Percentiles rank a stretch among this genome's conserved stretches.
phyloP scores from a whole-genome alignment of 1,139 yeast genomes.

The Candida sojae region DNA sequence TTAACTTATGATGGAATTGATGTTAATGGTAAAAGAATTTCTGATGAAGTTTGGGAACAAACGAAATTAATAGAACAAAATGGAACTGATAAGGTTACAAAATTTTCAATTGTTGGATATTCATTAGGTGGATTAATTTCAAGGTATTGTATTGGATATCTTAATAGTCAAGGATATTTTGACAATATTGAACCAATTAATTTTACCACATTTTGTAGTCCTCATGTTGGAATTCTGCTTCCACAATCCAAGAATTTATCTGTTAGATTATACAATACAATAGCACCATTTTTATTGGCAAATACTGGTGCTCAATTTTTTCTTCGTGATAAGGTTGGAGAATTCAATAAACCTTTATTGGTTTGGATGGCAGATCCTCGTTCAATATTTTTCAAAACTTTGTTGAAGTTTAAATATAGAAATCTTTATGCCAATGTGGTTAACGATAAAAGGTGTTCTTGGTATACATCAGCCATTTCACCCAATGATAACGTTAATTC shows the following conservation, averaged over 20 bases:
- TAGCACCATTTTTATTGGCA: conserved; percentile 66
- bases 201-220: conserved; percentile 76
- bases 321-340: conserved; percentile 28
- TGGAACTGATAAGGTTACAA: conserved; percentile 36
- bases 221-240: conserved; percentile 77
- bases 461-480: conserved; percentile 79
- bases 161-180: conserved; percentile 57
- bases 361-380: conserved; percentile 63
- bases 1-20: conserved; percentile 86
- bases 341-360: conserved; percentile 48
- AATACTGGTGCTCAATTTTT: conserved; percentile 75
- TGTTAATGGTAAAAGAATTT: conserved; percentile 76
- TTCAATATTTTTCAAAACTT: conserved; percentile 60
- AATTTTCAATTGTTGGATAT: conserved; percentile 74
- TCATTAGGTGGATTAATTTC: conserved; percentile 82
- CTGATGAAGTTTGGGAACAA: conserved; percentile 61
- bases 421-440: conserved; percentile 72
- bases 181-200: conserved; percentile 51
- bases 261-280: conserved; percentile 53
- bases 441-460: conserved; percentile 77
- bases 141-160: conserved; percentile 73
- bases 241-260: conserved; percentile 32
- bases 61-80: conserved; percentile 26
- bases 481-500: conserved; percentile 61
- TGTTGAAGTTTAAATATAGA: conserved; percentile 51